Percentiles rank a stretch among this genome's conserved stretches.
phyloP scores from a whole-genome alignment of 306 rosid species.

The Quercus suber region DNA sequence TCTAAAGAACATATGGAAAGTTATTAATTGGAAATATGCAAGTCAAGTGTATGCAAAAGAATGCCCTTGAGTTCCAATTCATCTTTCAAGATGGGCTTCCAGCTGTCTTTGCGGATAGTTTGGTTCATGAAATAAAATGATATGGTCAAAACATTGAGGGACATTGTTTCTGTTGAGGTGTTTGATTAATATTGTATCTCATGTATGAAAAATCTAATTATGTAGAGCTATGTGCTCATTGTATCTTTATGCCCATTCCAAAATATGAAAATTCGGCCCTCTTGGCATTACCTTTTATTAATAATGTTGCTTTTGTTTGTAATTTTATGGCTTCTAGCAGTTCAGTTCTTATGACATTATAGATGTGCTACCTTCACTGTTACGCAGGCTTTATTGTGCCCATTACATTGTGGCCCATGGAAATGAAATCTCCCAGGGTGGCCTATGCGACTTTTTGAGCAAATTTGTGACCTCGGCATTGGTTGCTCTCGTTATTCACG shows the following conservation, averaged over 20 bases:
- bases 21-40: slow-evolving; percentile 84
- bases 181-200: slow-evolving; percentile 2
- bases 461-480: too few species aligned
- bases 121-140: slow-evolving; percentile 29
- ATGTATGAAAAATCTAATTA: slow-evolving; percentile 12
- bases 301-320: neutral
- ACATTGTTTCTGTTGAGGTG: neutral
- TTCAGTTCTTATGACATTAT: too few species aligned
- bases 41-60: slow-evolving; percentile 65
- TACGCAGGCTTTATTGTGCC: too few species aligned
- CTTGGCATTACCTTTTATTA: neutral
- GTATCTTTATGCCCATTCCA: neutral
- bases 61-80: slow-evolving; percentile 24
- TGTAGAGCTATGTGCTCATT: neutral
- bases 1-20: slow-evolving; percentile 96
- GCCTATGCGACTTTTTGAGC: too few species aligned
- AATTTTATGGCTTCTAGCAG: neutral
- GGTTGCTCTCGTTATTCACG: too few species aligned
- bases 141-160: slow-evolving; percentile 6
- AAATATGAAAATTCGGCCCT: neutral
- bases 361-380: too few species aligned
- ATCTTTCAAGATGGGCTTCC: slow-evolving; percentile 11
- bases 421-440: too few species aligned
- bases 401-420: too few species aligned
- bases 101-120: slow-evolving; percentile 7